Evolutionary conservation across 2,329 filamentous ascomycete species (phyloP).

Genomic region (Claviceps capensis): DNA sequence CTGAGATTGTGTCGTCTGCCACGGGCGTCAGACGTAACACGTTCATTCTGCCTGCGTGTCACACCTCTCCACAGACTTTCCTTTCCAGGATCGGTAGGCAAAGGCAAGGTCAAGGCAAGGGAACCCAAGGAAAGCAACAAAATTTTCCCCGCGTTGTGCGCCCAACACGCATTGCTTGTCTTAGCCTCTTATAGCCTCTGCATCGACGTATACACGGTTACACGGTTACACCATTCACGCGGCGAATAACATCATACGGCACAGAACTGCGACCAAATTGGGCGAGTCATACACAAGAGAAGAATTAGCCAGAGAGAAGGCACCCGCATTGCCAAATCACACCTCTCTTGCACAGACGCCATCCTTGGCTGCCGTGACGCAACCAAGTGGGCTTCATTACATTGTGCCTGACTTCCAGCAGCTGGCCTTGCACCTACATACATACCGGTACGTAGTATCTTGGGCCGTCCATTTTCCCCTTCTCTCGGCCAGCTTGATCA

Average conservation of each 20-base stretch:
- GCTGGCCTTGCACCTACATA: neutral
- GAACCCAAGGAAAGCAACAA: neutral
- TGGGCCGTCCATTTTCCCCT: neutral
- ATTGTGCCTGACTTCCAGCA: neutral
- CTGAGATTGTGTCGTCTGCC: neutral
- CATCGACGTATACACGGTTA: neutral
- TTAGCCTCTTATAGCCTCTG: neutral
- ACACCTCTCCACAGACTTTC: neutral
- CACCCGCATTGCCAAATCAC: constrained; percentile 2
- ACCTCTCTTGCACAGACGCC: neutral
- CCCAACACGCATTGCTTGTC: constrained; percentile 2
- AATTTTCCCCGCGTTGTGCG: constrained; percentile 4
- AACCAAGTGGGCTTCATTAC: no score
- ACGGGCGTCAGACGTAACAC: no score
- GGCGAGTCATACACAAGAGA: neutral
- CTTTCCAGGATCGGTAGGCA: neutral
- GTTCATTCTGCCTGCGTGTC: neutral
- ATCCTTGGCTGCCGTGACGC: no score
- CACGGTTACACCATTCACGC: neutral
- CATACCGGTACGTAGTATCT: no score
- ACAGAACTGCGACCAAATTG: neutral
- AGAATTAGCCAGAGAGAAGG: neutral
- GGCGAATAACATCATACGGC: neutral
- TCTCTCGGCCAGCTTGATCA: neutral
- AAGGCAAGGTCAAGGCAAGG: neutral